Evolutionary conservation across 805 yeast species (phyloP), one percentile per base, ranked within the genome.

Genomic region (Candida ficus): DNA sequence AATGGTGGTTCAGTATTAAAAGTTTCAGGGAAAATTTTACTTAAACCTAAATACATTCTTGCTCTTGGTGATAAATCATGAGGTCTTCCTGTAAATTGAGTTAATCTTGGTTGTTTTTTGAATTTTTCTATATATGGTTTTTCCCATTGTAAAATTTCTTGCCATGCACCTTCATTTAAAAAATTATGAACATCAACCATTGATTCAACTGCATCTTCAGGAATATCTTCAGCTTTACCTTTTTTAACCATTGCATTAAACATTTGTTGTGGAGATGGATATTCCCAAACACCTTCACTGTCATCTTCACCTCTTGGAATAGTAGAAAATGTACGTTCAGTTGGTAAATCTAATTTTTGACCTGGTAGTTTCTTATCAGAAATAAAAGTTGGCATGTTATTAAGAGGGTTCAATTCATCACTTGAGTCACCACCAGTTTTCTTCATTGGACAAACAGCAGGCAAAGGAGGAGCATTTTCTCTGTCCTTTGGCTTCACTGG

Each of bases 211-310:
- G 96, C 96, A 48, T 88, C 96, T 60, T 90, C 98, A 3, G 91
- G 95, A 39, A 91, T 76, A 35, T 83, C 95, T 33, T 86, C 83
- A 3, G 76, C 80, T 56, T 93, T 91, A 17, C 96, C 96, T 66
- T 93, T 93, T 48, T 91, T 78, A 21, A 89, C 67, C 98, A 93
- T 91, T 11, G 99, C 99, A 56, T 91, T 90, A 50, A 89, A 80
- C 99, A 93, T 93, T 61, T 93, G 99, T 64, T 93, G 99, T 1
- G 99, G 99, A 3, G 96, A 87, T 2, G 99, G 99, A 59, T 93
- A 93, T 64, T 93, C 99, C 99, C 99, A 93, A 35, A 81, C 78
- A 2, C 95, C 95, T 45, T 78, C 79, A 9, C 67, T 70, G 2
- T 66, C 69, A 12, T 59, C 57, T 22, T 69, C 75, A 22, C 98